phyloP scores from a whole-genome alignment of 2,329 filamentous ascomycete species.

The Saccharata proteae region DNA sequence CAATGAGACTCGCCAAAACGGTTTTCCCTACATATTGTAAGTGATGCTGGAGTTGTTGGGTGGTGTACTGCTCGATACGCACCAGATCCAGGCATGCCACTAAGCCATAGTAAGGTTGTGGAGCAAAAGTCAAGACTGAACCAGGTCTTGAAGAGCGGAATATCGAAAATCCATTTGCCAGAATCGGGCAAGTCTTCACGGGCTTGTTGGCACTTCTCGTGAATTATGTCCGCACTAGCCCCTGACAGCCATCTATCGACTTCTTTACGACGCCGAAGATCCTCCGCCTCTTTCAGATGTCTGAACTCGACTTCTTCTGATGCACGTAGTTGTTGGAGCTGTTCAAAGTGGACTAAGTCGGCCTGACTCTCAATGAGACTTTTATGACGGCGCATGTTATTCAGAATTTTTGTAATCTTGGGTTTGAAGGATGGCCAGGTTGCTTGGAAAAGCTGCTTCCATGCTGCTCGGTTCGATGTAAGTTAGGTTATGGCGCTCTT shows the following conservation, averaged over 20 bases:
- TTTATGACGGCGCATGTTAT: constrained; percentile 11
- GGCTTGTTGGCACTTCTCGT: too few relatives aligned
- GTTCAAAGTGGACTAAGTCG: constrained; percentile 12
- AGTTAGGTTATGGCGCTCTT: background rate
- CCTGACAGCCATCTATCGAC: constrained; percentile 11
- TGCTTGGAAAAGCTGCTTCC: constrained; percentile 16
- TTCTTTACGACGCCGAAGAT: constrained; percentile 6
- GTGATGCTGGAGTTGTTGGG: background rate
- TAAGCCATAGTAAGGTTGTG: constrained; percentile 25
- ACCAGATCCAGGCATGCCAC: constrained; percentile 30
- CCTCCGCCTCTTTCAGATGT: constrained; percentile 5
- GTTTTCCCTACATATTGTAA: constrained; percentile 27
- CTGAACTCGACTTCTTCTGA: constrained; percentile 3
- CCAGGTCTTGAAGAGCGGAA: background rate
- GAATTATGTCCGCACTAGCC: background rate
- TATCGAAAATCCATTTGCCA: constrained; percentile 1
- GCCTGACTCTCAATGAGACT: constrained; percentile 14
- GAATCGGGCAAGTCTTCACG: background rate
- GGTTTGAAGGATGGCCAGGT: constrained; percentile 15
- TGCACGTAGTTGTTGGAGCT: constrained; percentile 2
- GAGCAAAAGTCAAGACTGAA: background rate
- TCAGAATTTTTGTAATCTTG: constrained; percentile 11
- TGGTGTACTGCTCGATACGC: constrained; percentile 7
- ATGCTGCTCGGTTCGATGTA: constrained; percentile 10
- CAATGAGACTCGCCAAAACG: constrained; percentile 27